These are phyloP conservation scores for Scutellaria baicalensis DNA, from an alignment of 257 asterid genomes.

Conservation along the genomic window DNA sequence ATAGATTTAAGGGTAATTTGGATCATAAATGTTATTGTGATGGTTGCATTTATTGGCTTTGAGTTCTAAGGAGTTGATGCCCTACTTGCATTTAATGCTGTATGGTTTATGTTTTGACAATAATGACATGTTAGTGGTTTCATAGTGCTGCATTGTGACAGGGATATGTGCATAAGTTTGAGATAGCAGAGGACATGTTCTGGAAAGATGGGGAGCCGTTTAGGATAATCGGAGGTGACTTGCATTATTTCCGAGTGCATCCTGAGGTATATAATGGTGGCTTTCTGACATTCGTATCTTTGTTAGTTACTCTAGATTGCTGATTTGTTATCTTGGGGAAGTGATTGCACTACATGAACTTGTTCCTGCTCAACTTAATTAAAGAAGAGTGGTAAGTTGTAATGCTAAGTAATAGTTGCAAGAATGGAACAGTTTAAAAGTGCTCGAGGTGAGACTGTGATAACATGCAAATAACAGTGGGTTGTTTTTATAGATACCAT, in stretches of 20 bases:
- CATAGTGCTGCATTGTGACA: conserved; percentile 13
- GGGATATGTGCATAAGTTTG: conserved; percentile 48
- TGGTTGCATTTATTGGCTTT: background rate
- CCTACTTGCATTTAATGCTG: background rate
- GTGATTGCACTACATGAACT: background rate
- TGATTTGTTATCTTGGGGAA: background rate
- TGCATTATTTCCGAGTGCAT: conserved; percentile 85
- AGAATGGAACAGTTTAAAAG: background rate
- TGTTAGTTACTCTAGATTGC: background rate
- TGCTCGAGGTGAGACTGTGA: background rate
- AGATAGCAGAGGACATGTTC: conserved; percentile 72
- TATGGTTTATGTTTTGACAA: background rate
- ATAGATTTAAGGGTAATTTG: background rate
- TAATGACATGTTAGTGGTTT: background rate
- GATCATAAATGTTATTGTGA: background rate
- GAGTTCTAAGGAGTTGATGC: background rate
- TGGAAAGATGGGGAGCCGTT: conserved; percentile 86
- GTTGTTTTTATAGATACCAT: background rate
- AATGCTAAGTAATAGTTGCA: background rate
- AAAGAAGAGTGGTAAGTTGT: background rate
- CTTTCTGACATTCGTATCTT: background rate
- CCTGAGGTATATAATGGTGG: conserved; percentile 48
- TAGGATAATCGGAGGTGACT: conserved; percentile 88
- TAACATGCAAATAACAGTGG: background rate
- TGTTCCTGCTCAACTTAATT: background rate